Evolutionary conservation across 176 grass and related monocot species (phyloP).

Genomic region (Oryza punctata): DNA sequence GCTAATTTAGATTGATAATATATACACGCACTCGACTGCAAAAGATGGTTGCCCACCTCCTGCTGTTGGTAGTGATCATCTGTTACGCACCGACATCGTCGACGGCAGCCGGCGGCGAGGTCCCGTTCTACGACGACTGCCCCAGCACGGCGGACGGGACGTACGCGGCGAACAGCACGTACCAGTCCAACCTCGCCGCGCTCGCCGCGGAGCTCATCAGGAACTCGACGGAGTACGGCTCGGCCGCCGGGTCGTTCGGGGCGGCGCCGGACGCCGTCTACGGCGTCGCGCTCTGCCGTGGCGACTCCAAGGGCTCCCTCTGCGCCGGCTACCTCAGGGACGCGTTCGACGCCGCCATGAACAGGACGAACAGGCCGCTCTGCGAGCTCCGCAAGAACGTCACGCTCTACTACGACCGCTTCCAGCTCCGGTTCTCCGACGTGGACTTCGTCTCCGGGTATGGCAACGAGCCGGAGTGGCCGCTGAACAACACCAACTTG

Average conservation of each 20-base stretch:
- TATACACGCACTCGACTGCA: too few species aligned
- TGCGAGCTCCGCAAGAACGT: neutral
- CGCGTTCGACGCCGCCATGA: neutral
- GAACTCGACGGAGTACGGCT: neutral
- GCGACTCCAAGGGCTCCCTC: neutral
- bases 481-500: neutral
- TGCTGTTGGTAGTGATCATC: neutral
- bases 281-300: slow-evolving; percentile 32
- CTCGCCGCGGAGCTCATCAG: neutral
- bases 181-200: neutral
- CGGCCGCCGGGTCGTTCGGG: neutral
- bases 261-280: neutral
- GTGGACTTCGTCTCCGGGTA: slow-evolving; percentile 26
- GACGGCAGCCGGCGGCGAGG: neutral
- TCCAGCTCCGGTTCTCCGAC: slow-evolving; percentile 42
- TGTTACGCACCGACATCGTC: neutral
- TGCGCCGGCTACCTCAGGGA: neutral
- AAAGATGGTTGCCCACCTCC: neutral
- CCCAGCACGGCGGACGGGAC: neutral
- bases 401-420: slow-evolving; percentile 13
- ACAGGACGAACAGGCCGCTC: neutral
- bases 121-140: neutral
- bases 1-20: too few species aligned
- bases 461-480: slow-evolving; percentile 18
- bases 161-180: neutral